Percentiles rank a stretch among this genome's conserved stretches.
These are phyloP conservation scores for Starmerella roubikii DNA, from an alignment of 805 yeast genomes.

Conservation along the genomic window DNA sequence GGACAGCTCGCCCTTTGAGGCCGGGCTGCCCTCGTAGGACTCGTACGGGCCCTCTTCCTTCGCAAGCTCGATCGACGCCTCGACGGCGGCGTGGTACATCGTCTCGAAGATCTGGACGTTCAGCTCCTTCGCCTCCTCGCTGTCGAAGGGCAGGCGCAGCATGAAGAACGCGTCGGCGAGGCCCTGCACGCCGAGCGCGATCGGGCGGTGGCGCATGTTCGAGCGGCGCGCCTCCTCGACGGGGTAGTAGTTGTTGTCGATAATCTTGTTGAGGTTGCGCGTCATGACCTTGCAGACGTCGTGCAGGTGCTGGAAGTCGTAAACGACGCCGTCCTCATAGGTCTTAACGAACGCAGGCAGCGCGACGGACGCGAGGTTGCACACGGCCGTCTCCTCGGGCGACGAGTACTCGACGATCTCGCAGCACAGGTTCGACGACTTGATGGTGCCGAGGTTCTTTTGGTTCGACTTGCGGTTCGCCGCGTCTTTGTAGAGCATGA, in stretches of 20 bases:
- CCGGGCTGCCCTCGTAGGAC: slow-evolving; percentile 73
- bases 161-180: slow-evolving; percentile 77
- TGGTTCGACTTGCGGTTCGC: slow-evolving; percentile 82
- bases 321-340: slow-evolving; percentile 37
- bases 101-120: slow-evolving; percentile 88
- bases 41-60: slow-evolving; percentile 52
- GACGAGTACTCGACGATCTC: slow-evolving; percentile 88
- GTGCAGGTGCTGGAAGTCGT: slow-evolving; percentile 66
- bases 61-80: slow-evolving; percentile 76
- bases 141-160: slow-evolving; percentile 75
- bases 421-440: slow-evolving; percentile 87
- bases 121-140: slow-evolving; percentile 57
- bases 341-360: slow-evolving; percentile 51
- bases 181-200: slow-evolving; percentile 98
- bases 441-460: slow-evolving; percentile 80
- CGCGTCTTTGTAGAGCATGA: slow-evolving; percentile 84
- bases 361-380: slow-evolving; percentile 86
- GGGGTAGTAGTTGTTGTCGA: slow-evolving; percentile 79
- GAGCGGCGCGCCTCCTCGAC: slow-evolving; percentile 60
- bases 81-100: slow-evolving; percentile 85
- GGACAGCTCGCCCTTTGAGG: slow-evolving; percentile 72
- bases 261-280: slow-evolving; percentile 65
- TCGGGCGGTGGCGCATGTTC: slow-evolving; percentile 75
- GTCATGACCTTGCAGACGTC: slow-evolving; percentile 62
- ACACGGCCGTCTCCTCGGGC: slow-evolving; percentile 87